These are phyloP conservation scores for Backusella macrospora DNA, from an alignment of 192 early-diverging fungal species.

Conservation along the genomic window DNA sequence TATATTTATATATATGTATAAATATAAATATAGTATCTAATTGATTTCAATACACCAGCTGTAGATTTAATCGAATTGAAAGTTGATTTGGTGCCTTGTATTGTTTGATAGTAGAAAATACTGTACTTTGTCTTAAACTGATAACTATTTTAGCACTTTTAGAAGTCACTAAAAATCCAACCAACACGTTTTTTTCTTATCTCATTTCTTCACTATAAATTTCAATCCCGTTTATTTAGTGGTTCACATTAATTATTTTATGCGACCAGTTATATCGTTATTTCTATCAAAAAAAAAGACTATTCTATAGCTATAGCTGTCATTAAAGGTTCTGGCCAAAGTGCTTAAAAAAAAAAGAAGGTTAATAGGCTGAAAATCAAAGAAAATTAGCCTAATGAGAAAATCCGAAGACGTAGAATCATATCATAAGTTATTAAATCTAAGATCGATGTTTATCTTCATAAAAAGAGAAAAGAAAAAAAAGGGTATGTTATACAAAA, in stretches of 20 bases:
- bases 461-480: too few species aligned
- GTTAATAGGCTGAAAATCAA: background rate
- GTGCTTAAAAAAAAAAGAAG: background rate
- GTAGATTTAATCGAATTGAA: too few species aligned
- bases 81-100: too few species aligned
- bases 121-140: too few species aligned
- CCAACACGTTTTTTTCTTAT: background rate
- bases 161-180: too few species aligned
- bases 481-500: background rate
- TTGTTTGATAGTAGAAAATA: too few species aligned
- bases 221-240: constrained; percentile 1
- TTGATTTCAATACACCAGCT: too few species aligned
- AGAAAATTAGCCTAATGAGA: too few species aligned
- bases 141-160: too few species aligned
- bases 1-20: too few species aligned
- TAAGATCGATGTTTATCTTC: background rate
- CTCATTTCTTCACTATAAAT: background rate
- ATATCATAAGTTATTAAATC: background rate
- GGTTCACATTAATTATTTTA: background rate
- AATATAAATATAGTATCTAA: too few species aligned
- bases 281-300: background rate
- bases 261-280: background rate
- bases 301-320: background rate
- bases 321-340: background rate
- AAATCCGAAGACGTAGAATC: background rate